phyloP scores from a whole-genome alignment of 208 protist species.

The Trypanosoma melophagium region DNA sequence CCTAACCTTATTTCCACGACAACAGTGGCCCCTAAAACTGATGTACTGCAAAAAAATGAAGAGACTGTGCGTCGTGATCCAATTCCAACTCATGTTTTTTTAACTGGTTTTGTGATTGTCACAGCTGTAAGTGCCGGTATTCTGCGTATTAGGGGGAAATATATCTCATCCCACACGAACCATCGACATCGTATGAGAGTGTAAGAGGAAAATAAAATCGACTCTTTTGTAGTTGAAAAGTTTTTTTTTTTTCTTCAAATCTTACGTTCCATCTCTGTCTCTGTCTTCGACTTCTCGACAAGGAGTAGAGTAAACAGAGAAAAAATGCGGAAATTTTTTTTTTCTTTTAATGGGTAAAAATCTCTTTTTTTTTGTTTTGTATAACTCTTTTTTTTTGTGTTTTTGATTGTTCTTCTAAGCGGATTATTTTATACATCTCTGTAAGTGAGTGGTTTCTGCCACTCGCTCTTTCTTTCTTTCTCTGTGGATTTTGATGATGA shows the following conservation, averaged over 20 bases:
- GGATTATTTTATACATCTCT: no score
- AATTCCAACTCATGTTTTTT: slow-evolving; percentile 25
- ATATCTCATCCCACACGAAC: not conserved
- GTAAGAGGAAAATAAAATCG: slow-evolving; percentile 15
- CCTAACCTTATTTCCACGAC: no score
- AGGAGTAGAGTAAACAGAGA: slow-evolving; percentile 1
- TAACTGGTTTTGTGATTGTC: slow-evolving; percentile 33
- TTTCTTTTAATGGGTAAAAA: slow-evolving; percentile 4
- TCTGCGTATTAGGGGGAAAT: slow-evolving; percentile 25
- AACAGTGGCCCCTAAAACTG: not conserved
- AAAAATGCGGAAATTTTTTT: not conserved
- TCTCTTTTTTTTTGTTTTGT: slow-evolving; percentile 15
- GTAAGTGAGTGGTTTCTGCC: no score
- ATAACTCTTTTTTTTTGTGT: no score
- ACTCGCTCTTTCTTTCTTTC: no score
- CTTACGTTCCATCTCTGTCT: no score
- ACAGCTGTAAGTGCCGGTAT: slow-evolving; percentile 20
- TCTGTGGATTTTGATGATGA: no score
- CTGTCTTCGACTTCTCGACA: no score
- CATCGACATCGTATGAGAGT: slow-evolving; percentile 21
- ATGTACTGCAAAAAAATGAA: not conserved
- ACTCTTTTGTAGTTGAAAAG: no score
- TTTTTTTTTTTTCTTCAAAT: slow-evolving; percentile 3
- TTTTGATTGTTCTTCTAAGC: no score
- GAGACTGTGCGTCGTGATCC: slow-evolving; percentile 12